Conservation (phyloP, 176 grass and related monocot species). For the Zoysia pacifica region DNA sequence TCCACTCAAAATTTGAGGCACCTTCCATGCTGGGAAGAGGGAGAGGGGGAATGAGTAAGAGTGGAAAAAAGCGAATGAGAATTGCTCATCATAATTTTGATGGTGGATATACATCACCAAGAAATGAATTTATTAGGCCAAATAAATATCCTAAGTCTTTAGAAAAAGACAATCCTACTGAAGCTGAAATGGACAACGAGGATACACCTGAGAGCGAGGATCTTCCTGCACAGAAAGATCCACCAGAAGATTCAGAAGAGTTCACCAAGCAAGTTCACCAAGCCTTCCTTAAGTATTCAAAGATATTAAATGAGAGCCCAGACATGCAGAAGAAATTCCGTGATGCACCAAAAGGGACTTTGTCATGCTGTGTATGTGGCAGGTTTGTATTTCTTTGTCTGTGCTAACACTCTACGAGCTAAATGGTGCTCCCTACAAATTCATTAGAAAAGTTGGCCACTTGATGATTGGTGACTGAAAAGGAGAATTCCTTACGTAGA, state of each 20-base stretch:
- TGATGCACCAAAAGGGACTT: conserved; percentile 56
- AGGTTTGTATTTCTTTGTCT: conserved; percentile 89
- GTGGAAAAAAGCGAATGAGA: conserved; percentile 53
- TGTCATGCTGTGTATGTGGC: conserved; percentile 78
- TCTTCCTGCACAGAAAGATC: conserved; percentile 55
- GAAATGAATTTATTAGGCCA: conserved; percentile 44
- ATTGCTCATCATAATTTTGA: conserved; percentile 29
- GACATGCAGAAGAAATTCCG: conserved; percentile 59
- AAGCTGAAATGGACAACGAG: conserved; percentile 25
- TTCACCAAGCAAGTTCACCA: conserved; percentile 75
- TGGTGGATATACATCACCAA: conserved; percentile 44
- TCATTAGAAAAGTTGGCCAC: conserved; percentile 26
- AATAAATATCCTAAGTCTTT: conserved; percentile 49
- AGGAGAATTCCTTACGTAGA: conserved; percentile 7
- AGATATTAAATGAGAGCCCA: conserved; percentile 64
- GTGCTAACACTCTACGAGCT: conserved; percentile 41
- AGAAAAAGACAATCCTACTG: conserved; percentile 41
- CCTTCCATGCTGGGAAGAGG: conserved; percentile 44
- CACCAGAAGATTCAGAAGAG: conserved; percentile 76
- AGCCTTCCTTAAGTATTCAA: conserved; percentile 74
- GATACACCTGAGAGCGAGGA: conserved; percentile 48
- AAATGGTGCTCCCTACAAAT: conserved; percentile 38
- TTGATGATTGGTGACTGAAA: conserved; percentile 40
- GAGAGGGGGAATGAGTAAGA: conserved; percentile 44
- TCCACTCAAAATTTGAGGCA: conserved; percentile 27